phyloP scores from a whole-genome alignment of 2,329 filamentous ascomycete species.

The Neopestalotiopsis sp. region DNA sequence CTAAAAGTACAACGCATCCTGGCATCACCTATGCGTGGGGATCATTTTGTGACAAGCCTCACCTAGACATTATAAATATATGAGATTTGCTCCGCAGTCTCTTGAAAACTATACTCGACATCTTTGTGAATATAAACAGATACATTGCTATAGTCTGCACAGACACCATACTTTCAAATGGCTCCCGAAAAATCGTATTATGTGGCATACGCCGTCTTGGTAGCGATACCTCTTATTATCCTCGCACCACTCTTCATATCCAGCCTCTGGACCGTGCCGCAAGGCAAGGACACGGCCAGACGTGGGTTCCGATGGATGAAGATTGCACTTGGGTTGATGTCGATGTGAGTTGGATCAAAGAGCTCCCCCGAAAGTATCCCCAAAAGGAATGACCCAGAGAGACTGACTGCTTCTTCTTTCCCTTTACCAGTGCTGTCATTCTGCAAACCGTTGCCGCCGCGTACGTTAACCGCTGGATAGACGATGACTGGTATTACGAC shows the following conservation, averaged over 20 bases:
- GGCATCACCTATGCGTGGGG: too few species aligned
- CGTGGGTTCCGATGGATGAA: slow-evolving; percentile 8
- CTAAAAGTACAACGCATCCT: too few species aligned
- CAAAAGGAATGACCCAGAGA: neutral
- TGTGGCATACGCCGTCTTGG: neutral
- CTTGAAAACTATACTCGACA: too few species aligned
- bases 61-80: too few species aligned
- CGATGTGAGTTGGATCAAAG: neutral
- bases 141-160: too few species aligned
- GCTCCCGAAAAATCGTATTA: neutral
- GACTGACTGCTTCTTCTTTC: neutral
- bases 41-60: too few species aligned
- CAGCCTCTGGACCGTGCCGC: neutral
- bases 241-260: slow-evolving; percentile 1
- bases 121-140: too few species aligned
- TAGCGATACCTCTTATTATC: neutral
- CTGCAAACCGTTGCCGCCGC: neutral
- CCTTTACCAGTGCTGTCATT: neutral
- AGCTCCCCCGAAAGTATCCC: neutral
- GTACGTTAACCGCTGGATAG: neutral
- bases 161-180: too few species aligned
- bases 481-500: neutral
- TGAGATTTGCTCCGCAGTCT: too few species aligned
- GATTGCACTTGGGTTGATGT: slow-evolving; percentile 4
- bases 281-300: neutral